Conservation (phyloP, 169 alveolate genomes). For the Cryptosporidium viatorum region DNA sequence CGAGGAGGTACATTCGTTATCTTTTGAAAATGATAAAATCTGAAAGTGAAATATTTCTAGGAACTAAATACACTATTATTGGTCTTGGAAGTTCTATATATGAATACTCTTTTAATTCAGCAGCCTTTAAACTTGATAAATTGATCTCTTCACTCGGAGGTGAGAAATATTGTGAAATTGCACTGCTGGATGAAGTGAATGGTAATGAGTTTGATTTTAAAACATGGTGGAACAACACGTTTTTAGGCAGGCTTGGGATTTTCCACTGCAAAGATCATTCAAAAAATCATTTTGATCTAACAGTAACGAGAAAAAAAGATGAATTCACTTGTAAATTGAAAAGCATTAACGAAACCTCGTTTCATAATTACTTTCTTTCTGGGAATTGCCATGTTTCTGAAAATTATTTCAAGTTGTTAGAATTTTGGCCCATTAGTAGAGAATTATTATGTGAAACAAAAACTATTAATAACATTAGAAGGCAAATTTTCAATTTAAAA, state of each 20-base stretch:
- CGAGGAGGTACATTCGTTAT: conserved; percentile 2
- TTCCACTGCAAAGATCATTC: neutral
- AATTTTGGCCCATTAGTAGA: neutral
- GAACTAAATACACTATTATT: conserved; percentile 14
- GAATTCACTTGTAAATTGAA: neutral
- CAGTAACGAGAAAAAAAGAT: neutral
- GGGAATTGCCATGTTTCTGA: conserved; percentile 60
- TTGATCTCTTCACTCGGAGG: conserved; percentile 42
- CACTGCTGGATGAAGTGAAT: conserved; percentile 57
- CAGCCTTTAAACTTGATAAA: conserved; percentile 42
- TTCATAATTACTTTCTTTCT: neutral
- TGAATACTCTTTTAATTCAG: conserved; percentile 43
- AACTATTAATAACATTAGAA: neutral
- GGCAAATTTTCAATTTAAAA: conserved; percentile 14
- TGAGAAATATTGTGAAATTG: conserved; percentile 49
- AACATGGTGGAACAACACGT: conserved; percentile 42
- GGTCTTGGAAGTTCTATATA: conserved; percentile 68
- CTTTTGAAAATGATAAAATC: conserved; percentile 15
- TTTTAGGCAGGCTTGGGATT: conserved; percentile 5
- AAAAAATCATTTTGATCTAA: neutral
- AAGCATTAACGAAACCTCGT: neutral
- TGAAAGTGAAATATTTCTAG: conserved; percentile 15
- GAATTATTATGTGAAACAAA: conserved; percentile 19
- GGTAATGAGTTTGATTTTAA: conserved; percentile 18
- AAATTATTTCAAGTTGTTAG: conserved; percentile 16